Conservation (phyloP, 1,139 yeast genomes). For the Blastobotrys elegans region DNA sequence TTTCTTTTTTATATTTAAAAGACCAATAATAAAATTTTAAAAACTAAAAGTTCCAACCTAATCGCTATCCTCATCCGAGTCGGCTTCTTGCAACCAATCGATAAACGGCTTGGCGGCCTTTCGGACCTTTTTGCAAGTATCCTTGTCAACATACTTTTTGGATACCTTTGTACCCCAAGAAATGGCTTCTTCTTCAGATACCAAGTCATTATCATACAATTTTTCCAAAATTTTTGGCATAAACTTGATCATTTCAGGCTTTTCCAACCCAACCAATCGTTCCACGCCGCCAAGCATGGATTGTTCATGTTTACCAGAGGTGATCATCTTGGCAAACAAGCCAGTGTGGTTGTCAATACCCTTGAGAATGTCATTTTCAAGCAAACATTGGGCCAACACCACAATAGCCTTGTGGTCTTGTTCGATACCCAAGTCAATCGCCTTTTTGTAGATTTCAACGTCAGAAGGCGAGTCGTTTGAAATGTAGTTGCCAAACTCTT, state of each 20-base stretch:
- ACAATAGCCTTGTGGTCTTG: slow-evolving; percentile 75
- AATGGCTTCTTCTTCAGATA: slow-evolving; percentile 74
- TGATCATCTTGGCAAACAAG: slow-evolving; percentile 69
- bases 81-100: slow-evolving; percentile 94
- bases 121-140: slow-evolving; percentile 86
- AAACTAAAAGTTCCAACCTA: no score
- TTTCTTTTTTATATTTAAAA: no score
- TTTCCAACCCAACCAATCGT: slow-evolving; percentile 81
- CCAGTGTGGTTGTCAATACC: slow-evolving; percentile 79
- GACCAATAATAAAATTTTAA: no score
- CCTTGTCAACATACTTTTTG: slow-evolving; percentile 91
- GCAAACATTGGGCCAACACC: slow-evolving; percentile 86
- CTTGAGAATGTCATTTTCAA: slow-evolving; percentile 69
- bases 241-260: slow-evolving; percentile 65
- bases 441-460: slow-evolving; percentile 88
- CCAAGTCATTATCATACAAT: slow-evolving; percentile 75
- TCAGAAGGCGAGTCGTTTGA: slow-evolving; percentile 69
- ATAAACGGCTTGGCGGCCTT: slow-evolving; percentile 94
- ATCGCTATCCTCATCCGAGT: slow-evolving; percentile 38
- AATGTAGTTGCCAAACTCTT: slow-evolving; percentile 90
- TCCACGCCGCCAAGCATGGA: slow-evolving; percentile 94
- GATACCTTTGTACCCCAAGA: slow-evolving; percentile 91
- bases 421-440: slow-evolving; percentile 69
- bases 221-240: slow-evolving; percentile 79
- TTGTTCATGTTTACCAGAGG: slow-evolving; percentile 59